Base-by-base conservation (phyloP, 805 yeast genomes). In the Saccharomycopsis fodiens region DNA sequence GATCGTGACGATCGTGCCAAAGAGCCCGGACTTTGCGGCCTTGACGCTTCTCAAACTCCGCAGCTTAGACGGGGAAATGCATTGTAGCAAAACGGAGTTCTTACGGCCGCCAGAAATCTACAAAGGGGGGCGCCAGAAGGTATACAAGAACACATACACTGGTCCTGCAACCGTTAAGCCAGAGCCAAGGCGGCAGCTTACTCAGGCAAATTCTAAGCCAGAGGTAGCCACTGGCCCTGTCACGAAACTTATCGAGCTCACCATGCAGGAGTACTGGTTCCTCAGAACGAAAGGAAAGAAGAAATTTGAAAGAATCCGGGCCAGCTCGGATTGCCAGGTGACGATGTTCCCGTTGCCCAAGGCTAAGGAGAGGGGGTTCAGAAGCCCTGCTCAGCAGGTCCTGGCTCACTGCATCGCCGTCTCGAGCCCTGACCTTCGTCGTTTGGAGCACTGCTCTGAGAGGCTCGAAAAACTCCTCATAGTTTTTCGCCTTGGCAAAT, bases 211-310 rank as follows among this genome's bases (percentile, higher is more conserved):
- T n/a, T n/a, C n/a, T n/a, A n/a, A n/a, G n/a, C n/a, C n/a, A n/a
- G n/a, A n/a, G n/a, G n/a, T n/a, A n/a, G n/a, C n/a, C n/a, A n/a
- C n/a, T n/a, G n/a, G n/a, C n/a, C n/a, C n/a, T n/a, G n/a, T n/a
- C n/a, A n/a, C n/a, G n/a, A 47, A 32, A 32, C 19, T 42, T 13
- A 19, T 45, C 6, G 25, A 53, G 30, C 46, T 62, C 12, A 57
- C 58, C 7, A 59, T 61, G 27, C 53, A 52, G 21, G 72, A 71
- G 44, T 64, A 70, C 1, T 60, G 70, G 1, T 64, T 58, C 40
- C 50, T 73, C 4, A 72, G 73, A 41, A 78, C 78, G 0, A 60
- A 55, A 20, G 55, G 57, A n/a, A 78, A 78, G 1, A 31, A 50
- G 16, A 58, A 63, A 35, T 70, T 74, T 12, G 62, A 59, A 32